Evolutionary conservation across 306 rosid genomes (phyloP).

Genomic region (Acacia confusa): DNA sequence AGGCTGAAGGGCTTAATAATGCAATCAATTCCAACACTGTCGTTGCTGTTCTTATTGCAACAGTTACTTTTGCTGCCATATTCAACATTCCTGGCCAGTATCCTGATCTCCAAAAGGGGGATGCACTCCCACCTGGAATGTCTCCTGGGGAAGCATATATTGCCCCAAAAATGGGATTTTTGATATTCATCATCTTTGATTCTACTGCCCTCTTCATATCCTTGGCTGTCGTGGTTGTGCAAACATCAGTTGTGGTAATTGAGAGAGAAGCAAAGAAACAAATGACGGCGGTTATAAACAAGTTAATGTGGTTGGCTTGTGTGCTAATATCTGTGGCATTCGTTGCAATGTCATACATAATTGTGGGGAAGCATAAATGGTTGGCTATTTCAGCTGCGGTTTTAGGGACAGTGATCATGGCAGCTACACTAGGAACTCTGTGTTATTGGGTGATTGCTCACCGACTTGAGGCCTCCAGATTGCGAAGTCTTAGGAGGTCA

Average conservation of each 20-base stretch:
- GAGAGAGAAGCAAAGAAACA: conserved; percentile 67
- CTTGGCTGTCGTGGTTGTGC: conserved; percentile 82
- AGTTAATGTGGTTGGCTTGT: conserved; percentile 86
- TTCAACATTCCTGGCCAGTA: conserved; percentile 72
- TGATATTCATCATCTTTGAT: conserved; percentile 65
- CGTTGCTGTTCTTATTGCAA: conserved; percentile 81
- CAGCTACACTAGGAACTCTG: conserved; percentile 67
- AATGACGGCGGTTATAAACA: conserved; percentile 69
- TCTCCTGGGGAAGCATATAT: conserved; percentile 64
- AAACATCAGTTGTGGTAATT: conserved; percentile 71
- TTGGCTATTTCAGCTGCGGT: conserved; percentile 65
- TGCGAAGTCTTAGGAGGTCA: conserved; percentile 53
- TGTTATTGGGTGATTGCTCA: conserved; percentile 71
- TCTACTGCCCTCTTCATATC: conserved; percentile 80
- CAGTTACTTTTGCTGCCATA: conserved; percentile 84
- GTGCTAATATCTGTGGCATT: conserved; percentile 74
- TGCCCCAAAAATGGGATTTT: conserved; percentile 45
- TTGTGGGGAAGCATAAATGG: conserved; percentile 65
- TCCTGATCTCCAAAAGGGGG: neutral
- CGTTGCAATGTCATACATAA: conserved; percentile 70
- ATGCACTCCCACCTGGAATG: conserved; percentile 20
- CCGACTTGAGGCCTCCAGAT: conserved; percentile 58
- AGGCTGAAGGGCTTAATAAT: conserved; percentile 76
- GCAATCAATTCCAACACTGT: conserved; percentile 77
- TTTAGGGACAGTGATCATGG: conserved; percentile 75